Evolutionary conservation across 2,329 filamentous ascomycete species (phyloP), one percentile per base, ranked within the genome.

Genomic region (Camillea tinctor): DNA sequence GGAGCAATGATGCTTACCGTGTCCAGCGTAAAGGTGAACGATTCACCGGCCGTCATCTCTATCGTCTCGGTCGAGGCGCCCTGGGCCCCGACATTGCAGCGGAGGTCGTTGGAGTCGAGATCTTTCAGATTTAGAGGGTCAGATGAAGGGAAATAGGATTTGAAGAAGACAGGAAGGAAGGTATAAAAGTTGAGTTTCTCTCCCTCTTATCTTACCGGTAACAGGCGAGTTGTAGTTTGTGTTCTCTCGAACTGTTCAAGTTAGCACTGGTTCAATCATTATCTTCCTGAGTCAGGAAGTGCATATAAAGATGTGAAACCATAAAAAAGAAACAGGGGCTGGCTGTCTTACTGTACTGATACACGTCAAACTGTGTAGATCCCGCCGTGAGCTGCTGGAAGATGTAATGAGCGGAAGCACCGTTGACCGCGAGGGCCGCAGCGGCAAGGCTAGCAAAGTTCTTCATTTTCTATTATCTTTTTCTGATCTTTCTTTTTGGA

Each of bases 201-300:
- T n/a, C n/a, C n/a, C n/a, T n/a, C n/a, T n/a, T n/a, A 19, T 15
- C 59, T 36, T 64, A 70, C 71, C 72, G 15, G 77, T 80, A 19
- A 81, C 78, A 5, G 79, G 79, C 6, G 77, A 80, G 74, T 81
- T 81, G 65, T 76, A 72, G 76, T 81, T 82, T 59, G 71, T 76
- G 72, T 81, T 81, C 61, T 76, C 71, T 53, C 80, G 75, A 66
- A 82, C 71, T 73, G 52, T 66, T 54, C 6, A 52, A 23, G 24
- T 60, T 26, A 62, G 58, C 51, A 6, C 11, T 24, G n/a, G 54
- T 49, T 50, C 50, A 11, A 26, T 52, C 40, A 13, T 7, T 22
- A 20, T 24, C 6, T 6, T 15, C 11, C 26, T 11, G 13, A 40
- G 20, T 11, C 3, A 53, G 9, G 9, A 22, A 30, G 13, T n/a